These are phyloP conservation scores for Xylogone sp. DNA, from an alignment of 2,329 filamentous ascomycete species.

Conservation along the genomic window DNA sequence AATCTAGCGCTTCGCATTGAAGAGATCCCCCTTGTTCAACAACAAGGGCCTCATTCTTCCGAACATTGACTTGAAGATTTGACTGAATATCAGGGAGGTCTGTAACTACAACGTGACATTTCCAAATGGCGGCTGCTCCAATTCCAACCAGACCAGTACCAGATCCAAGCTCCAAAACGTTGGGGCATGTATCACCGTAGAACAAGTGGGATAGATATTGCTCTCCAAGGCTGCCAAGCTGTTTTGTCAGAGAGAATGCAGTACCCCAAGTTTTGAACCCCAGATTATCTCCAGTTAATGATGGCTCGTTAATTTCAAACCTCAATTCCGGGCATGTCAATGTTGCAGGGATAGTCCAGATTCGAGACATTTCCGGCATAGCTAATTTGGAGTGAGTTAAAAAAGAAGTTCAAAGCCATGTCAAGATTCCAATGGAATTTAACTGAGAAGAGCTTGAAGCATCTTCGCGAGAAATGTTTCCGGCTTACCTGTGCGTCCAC, in stretches of 20 bases:
- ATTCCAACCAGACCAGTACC: conserved; percentile 91
- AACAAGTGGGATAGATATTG: conserved; percentile 23
- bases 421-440: conserved; percentile 1
- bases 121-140: conserved; percentile 72
- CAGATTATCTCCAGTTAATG: conserved; percentile 80
- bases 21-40: conserved; percentile 51
- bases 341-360: conserved; percentile 52
- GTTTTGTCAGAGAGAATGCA: conserved; percentile 77
- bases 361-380: conserved; percentile 59
- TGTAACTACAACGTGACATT: conserved; percentile 66
- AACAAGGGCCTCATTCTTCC: conserved; percentile 57
- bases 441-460: neutral
- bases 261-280: conserved; percentile 96
- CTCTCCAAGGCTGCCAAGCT: conserved; percentile 49
- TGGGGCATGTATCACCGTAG: conserved; percentile 8
- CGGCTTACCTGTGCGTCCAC: conserved; percentile 65
- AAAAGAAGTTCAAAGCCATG: neutral
- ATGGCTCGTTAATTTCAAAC: conserved; percentile 77
- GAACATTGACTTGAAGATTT: conserved; percentile 74
- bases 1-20: conserved; percentile 61
- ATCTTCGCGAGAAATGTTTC: neutral
- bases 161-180: conserved; percentile 75
- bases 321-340: conserved; percentile 44
- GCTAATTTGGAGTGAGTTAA: conserved; percentile 32
- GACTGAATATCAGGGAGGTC: conserved; percentile 81